phyloP scores from a whole-genome alignment of 208 protist genomes.

The Pavlovales sp. region DNA sequence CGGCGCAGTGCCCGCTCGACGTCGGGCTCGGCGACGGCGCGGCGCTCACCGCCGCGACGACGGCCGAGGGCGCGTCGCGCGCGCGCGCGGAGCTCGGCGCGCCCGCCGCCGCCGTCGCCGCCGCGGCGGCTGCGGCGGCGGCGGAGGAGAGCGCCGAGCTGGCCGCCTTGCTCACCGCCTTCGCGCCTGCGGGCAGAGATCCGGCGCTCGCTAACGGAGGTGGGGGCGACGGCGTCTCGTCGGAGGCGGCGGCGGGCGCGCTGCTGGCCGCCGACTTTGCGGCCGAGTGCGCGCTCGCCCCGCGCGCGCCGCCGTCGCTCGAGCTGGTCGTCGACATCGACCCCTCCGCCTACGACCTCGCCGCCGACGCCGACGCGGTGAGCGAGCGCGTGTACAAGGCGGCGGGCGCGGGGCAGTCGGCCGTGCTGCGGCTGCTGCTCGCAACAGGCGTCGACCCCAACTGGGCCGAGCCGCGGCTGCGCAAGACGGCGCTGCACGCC shows the following conservation, averaged over 20 bases:
- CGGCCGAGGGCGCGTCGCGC: no score
- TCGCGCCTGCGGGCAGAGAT: no score
- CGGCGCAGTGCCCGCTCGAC: background rate
- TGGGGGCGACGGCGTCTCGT: no score
- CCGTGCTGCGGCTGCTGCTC: background rate
- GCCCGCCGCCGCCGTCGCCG: background rate
- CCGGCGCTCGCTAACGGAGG: no score
- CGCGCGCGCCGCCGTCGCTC: background rate
- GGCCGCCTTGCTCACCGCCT: no score
- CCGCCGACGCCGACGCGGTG: background rate
- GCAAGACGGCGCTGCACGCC: background rate
- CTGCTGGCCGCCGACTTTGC: background rate
- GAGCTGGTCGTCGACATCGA: background rate
- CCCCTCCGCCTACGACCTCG: background rate
- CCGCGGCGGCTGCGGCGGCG: no score
- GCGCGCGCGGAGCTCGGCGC: background rate
- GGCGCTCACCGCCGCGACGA: background rate
- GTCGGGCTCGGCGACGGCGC: background rate
- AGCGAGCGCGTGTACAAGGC: background rate
- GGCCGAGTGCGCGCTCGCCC: background rate
- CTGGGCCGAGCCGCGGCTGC: background rate
- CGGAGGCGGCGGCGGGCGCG: no score
- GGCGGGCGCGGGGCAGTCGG: background rate
- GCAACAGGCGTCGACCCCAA: background rate
- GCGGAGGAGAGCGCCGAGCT: no score